Conservation (phyloP, 2,329 filamentous ascomycete genomes). For the Clarireedia monteithiana region DNA sequence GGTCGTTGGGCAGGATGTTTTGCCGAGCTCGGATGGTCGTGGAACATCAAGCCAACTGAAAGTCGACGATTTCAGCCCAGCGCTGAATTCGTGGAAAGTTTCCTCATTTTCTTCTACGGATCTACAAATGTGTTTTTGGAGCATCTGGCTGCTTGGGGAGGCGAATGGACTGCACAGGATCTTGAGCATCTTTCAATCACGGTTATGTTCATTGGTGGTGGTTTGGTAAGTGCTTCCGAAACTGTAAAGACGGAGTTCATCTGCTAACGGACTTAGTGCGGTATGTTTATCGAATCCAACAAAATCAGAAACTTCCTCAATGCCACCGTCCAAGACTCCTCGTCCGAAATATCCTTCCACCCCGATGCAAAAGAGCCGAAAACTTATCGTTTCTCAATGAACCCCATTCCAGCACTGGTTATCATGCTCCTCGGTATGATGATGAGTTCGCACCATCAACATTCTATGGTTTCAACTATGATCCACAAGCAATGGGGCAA, state of each 20-base stretch:
- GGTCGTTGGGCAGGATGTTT: slow-evolving; percentile 89
- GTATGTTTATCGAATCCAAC: slow-evolving; percentile 78
- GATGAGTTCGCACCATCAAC: slow-evolving; percentile 81
- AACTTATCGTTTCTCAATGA: slow-evolving; percentile 69
- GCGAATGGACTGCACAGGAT: slow-evolving; percentile 68
- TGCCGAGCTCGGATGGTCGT: slow-evolving; percentile 86
- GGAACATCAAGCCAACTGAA: slow-evolving; percentile 67
- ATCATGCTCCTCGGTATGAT: slow-evolving; percentile 84
- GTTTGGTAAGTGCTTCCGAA: slow-evolving; percentile 52
- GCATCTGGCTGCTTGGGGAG: slow-evolving; percentile 68
- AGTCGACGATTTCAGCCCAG: slow-evolving; percentile 52
- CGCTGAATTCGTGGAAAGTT: slow-evolving; percentile 84
- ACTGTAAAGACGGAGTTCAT: background rate
- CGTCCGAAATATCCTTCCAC: slow-evolving; percentile 32
- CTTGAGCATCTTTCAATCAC: slow-evolving; percentile 91
- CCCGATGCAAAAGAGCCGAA: slow-evolving; percentile 45
- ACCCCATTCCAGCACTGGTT: slow-evolving; percentile 80
- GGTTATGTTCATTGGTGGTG: slow-evolving; percentile 87
- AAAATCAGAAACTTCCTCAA: slow-evolving; percentile 61
- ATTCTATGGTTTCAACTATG: slow-evolving; percentile 79
- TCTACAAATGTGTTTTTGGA: slow-evolving; percentile 87
- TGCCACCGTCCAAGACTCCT: slow-evolving; percentile 25
- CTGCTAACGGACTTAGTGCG: slow-evolving; percentile 45
- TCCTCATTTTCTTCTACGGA: slow-evolving; percentile 85
- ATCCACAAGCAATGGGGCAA: slow-evolving; percentile 91